Evolutionary conservation across 2,329 filamentous ascomycete species (phyloP).

Genomic region (Fusarium nygamai): DNA sequence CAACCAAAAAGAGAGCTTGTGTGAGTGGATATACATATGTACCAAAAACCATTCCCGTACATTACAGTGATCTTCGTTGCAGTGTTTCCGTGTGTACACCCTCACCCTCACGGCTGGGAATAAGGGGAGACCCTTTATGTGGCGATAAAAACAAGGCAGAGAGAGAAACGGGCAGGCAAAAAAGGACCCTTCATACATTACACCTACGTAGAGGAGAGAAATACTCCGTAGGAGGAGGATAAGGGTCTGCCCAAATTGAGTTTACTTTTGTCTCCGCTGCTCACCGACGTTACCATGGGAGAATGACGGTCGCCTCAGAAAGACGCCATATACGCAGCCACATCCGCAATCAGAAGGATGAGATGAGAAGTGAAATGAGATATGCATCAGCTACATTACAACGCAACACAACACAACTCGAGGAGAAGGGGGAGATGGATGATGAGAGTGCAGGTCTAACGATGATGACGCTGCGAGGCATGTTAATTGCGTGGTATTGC

Average conservation of each 20-base stretch:
- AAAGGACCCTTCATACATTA: conserved; percentile 33
- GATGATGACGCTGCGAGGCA: conserved; percentile 24
- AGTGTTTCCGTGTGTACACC: conserved; percentile 12
- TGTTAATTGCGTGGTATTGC: conserved; percentile 20
- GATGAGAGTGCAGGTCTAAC: background rate
- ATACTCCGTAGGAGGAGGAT: background rate
- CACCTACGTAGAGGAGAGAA: background rate
- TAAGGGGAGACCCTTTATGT: conserved; percentile 16
- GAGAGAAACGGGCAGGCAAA: background rate
- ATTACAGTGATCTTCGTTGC: conserved; percentile 22
- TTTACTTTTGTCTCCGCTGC: background rate
- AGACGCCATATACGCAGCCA: conserved; percentile 24
- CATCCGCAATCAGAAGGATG: conserved; percentile 15
- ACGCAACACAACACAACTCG: background rate
- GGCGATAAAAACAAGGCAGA: conserved; percentile 14
- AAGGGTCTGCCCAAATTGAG: background rate
- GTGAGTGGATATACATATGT: conserved; percentile 8
- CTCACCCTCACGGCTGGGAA: conserved; percentile 5
- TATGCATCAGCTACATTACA: background rate
- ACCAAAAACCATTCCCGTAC: background rate
- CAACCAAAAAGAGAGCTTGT: conserved; percentile 3
- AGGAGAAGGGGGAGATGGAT: background rate
- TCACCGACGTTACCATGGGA: conserved; percentile 32
- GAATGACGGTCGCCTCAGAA: background rate
- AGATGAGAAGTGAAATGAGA: background rate